phyloP scores from a whole-genome alignment of 2,329 filamentous ascomycete genomes.

The Trichoderma sp. region DNA sequence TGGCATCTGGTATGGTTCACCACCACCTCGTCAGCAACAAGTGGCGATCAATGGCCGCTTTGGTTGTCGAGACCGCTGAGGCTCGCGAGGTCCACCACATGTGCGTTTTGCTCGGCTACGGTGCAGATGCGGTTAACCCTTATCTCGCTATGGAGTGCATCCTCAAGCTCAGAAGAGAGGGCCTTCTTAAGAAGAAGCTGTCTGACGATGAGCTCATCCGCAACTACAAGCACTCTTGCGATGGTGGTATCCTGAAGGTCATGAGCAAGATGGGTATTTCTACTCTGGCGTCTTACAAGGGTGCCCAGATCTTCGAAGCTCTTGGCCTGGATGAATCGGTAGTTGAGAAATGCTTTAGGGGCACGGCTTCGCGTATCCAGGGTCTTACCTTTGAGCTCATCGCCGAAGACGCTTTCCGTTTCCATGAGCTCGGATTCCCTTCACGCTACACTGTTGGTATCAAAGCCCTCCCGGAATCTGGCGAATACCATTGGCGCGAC shows the following conservation, averaged over 20 bases:
- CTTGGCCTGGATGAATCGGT: slow-evolving; percentile 89
- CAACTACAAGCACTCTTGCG: slow-evolving; percentile 96
- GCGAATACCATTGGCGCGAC: slow-evolving; percentile 98
- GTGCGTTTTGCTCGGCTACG: slow-evolving; percentile 96
- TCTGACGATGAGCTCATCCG: slow-evolving; percentile 77
- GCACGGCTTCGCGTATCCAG: slow-evolving; percentile 90
- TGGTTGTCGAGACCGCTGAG: slow-evolving; percentile 89
- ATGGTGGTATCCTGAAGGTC: slow-evolving; percentile 95
- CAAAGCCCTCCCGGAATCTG: slow-evolving; percentile 82
- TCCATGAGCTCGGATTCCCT: slow-evolving; percentile 91
- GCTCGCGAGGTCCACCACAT: slow-evolving; percentile 97
- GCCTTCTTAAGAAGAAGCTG: slow-evolving; percentile 86
- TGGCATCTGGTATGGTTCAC: slow-evolving; percentile 91
- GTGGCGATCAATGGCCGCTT: slow-evolving; percentile 83
- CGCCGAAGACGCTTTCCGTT: slow-evolving; percentile 88
- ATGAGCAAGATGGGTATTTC: slow-evolving; percentile 99
- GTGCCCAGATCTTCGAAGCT: slow-evolving; percentile 95
- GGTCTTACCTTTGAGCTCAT: slow-evolving; percentile 92
- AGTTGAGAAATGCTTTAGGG: slow-evolving; percentile 90
- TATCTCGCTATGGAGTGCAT: slow-evolving; percentile 97
- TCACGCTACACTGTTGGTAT: slow-evolving; percentile 72
- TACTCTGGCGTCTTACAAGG: slow-evolving; percentile 93
- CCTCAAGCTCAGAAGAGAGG: slow-evolving; percentile 91
- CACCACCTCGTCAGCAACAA: slow-evolving; percentile 94
- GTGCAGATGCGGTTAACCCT: slow-evolving; percentile 89